Evolutionary conservation across 2,329 filamentous ascomycete genomes (phyloP).

Genomic region (Colletotrichum cuscutae): DNA sequence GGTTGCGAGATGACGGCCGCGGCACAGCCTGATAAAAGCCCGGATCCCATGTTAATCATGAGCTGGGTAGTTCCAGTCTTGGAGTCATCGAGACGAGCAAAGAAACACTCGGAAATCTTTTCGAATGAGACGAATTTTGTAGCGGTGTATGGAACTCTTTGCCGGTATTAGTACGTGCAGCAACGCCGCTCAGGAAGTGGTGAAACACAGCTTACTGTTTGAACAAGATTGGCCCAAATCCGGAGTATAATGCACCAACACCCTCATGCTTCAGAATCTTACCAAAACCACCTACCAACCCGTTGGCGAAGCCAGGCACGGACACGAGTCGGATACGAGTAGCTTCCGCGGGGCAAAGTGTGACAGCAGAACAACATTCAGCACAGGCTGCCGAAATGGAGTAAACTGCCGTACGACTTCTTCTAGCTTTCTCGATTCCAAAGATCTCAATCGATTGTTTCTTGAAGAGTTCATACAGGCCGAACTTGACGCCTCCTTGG

Average conservation of each 20-base stretch:
- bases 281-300: conserved; percentile 80
- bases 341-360: conserved; percentile 90
- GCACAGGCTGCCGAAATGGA: conserved; percentile 73
- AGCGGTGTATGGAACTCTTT: conserved; percentile 92
- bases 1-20: conserved; percentile 89
- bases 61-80: conserved; percentile 76
- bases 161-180: background rate
- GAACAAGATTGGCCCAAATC: conserved; percentile 88
- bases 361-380: conserved; percentile 79
- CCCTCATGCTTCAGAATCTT: conserved; percentile 89
- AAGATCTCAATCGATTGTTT: conserved; percentile 84
- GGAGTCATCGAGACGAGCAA: conserved; percentile 76
- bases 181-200: background rate
- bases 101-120: conserved; percentile 83
- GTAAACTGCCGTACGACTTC: conserved; percentile 86
- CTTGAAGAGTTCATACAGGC: conserved; percentile 97
- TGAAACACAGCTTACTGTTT: conserved; percentile 70
- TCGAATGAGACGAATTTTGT: conserved; percentile 95
- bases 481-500: conserved; percentile 92
- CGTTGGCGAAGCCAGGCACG: conserved; percentile 84
- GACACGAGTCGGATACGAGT: conserved; percentile 94
- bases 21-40: conserved; percentile 74
- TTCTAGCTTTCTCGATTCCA: conserved; percentile 78
- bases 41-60: conserved; percentile 76
- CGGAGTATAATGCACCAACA: conserved; percentile 87